phyloP scores from a whole-genome alignment of 176 grass and related monocot species.

The Canna indica region DNA sequence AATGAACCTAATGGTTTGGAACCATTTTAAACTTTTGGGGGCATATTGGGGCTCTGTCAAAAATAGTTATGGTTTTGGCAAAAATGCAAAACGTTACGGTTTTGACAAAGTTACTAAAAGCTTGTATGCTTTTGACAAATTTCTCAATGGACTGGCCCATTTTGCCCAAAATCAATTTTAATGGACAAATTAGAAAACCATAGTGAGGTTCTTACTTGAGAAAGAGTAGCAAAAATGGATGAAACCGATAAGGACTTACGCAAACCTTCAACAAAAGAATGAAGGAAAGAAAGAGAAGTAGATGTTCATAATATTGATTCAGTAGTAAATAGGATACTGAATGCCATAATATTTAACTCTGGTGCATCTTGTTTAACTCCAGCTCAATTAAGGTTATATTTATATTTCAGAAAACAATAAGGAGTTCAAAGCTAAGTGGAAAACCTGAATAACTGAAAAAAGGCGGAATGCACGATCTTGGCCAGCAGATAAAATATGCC shows the following conservation, averaged over 20 bases:
- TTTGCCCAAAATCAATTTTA: too few species aligned
- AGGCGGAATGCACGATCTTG: conserved; percentile 94
- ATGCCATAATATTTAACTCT: neutral
- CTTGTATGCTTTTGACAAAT: too few species aligned
- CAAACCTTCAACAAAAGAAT: neutral
- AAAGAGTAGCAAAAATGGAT: too few species aligned
- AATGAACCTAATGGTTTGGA: too few species aligned
- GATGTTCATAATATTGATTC: neutral
- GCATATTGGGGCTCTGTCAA: too few species aligned
- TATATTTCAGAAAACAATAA: neutral
- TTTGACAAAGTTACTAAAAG: too few species aligned
- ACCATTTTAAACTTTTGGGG: too few species aligned
- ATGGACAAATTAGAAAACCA: too few species aligned
- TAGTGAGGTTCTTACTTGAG: too few species aligned
- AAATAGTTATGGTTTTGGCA: too few species aligned
- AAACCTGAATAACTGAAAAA: conserved; percentile 92
- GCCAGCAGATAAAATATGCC: conserved; percentile 87
- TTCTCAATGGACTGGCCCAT: too few species aligned
- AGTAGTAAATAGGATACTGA: neutral
- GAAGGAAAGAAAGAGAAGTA: neutral
- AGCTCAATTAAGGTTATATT: neutral
- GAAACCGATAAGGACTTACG: neutral
- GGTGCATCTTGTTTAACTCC: neutral
- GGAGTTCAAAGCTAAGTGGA: conserved; percentile 18
- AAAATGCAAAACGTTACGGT: too few species aligned